These are phyloP conservation scores for Brachypodium distachyon DNA, from an alignment of 202 grass and related monocot species.

Conservation along the genomic window DNA sequence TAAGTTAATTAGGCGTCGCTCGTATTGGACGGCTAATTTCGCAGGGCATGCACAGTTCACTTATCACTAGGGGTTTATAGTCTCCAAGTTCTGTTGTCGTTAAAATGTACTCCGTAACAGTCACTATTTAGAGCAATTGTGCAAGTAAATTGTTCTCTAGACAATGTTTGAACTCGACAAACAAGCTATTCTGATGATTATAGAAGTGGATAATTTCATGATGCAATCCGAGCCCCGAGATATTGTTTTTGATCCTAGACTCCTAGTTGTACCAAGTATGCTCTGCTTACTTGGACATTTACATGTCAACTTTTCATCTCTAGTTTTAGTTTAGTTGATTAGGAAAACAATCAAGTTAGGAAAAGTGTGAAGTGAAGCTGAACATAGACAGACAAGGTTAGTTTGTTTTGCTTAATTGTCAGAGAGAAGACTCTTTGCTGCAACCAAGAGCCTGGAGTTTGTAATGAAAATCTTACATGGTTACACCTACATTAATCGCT, in stretches of 20 bases:
- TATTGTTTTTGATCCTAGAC: neutral
- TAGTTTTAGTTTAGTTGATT: neutral
- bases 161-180: neutral
- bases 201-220: neutral
- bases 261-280: neutral
- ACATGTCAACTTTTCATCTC: neutral
- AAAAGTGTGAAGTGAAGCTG: too few species aligned
- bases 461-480: too few species aligned
- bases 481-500: too few species aligned
- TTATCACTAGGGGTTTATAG: neutral
- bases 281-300: neutral
- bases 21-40: neutral
- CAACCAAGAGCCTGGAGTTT: too few species aligned
- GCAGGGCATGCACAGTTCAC: neutral
- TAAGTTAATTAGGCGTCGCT: neutral
- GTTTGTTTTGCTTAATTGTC: too few species aligned
- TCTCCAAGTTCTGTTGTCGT: too few species aligned
- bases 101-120: neutral
- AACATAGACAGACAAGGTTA: too few species aligned
- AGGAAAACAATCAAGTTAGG: too few species aligned
- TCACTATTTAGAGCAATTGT: neutral
- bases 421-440: too few species aligned
- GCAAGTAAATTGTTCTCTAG: neutral
- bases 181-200: neutral
- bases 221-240: neutral